phyloP scores from a whole-genome alignment of 805 yeast species.

The Teunomyces lycoperdinae region DNA sequence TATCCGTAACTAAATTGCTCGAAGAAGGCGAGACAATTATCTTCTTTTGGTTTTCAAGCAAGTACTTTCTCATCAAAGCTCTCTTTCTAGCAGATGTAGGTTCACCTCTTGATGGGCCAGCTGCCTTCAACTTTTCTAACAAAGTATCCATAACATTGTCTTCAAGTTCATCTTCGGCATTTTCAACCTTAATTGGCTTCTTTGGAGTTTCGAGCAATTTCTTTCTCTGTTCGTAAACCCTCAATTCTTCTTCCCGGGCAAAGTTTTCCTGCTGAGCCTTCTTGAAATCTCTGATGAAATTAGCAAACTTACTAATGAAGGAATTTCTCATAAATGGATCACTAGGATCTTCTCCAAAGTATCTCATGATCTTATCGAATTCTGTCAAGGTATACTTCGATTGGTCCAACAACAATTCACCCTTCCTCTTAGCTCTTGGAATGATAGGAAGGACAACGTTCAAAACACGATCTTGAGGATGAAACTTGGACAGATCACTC shows the following conservation, averaged over 20 bases:
- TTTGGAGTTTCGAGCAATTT: constrained; percentile 51
- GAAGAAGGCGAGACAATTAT: constrained; percentile 6
- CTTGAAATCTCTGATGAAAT: constrained; percentile 59
- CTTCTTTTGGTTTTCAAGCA: constrained; percentile 24
- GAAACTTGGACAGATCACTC: constrained; percentile 59
- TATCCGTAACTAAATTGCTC: background rate
- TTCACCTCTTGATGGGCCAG: constrained; percentile 76
- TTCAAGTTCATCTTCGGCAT: constrained; percentile 33
- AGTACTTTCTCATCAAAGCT: constrained; percentile 68
- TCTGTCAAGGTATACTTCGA: constrained; percentile 48
- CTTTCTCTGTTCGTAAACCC: constrained; percentile 74
- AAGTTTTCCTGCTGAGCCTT: constrained; percentile 64
- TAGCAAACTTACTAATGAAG: constrained; percentile 60
- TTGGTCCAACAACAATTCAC: constrained; percentile 50
- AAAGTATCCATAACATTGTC: constrained; percentile 79
- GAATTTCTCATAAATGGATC: constrained; percentile 52
- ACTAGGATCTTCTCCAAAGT: constrained; percentile 70
- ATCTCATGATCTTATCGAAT: constrained; percentile 59
- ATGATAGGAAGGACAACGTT: constrained; percentile 51
- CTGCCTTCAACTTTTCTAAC: constrained; percentile 81
- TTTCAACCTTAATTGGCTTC: constrained; percentile 20
- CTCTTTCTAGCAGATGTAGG: constrained; percentile 77
- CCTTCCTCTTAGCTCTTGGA: constrained; percentile 53
- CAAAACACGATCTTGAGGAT: constrained; percentile 63
- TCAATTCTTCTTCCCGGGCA: constrained; percentile 64